These are phyloP conservation scores for Coniochaeta pulveracea DNA, from an alignment of 2,329 filamentous ascomycete species.

Conservation along the genomic window DNA sequence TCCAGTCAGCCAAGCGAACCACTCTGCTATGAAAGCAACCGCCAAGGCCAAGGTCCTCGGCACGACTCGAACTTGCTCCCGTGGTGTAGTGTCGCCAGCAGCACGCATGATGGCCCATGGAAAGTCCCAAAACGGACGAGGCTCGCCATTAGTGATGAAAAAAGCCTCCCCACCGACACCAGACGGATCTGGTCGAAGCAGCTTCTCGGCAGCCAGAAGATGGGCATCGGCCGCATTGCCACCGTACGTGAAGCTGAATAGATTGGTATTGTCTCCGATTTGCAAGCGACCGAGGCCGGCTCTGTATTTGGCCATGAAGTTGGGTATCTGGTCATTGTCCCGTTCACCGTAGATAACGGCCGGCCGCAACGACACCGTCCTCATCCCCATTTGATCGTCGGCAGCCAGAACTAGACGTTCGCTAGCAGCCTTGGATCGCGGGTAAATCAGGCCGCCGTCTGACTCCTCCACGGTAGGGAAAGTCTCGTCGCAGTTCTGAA, in stretches of 20 bases:
- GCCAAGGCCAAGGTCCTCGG: constrained; percentile 1
- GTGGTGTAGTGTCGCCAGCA: constrained; percentile 7
- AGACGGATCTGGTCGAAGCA: constrained; percentile 33
- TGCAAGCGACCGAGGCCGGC: constrained; percentile 45
- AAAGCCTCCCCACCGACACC: constrained; percentile 49
- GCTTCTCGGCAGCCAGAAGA: constrained; percentile 44
- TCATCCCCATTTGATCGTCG: constrained; percentile 7
- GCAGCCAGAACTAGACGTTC: constrained; percentile 8
- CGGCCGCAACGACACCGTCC: constrained; percentile 8
- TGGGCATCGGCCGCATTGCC: constrained; percentile 53
- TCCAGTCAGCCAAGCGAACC: constrained; percentile 13
- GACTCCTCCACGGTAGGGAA: constrained; percentile 28
- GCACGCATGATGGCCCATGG: constrained; percentile 41
- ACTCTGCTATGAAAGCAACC: constrained; percentile 14
- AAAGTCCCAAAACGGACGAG: constrained; percentile 52
- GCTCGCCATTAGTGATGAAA: constrained; percentile 53
- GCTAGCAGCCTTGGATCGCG: constrained; percentile 5
- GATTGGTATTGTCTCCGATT: constrained; percentile 47
- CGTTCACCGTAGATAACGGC: constrained; percentile 9
- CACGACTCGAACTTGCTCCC: constrained; percentile 6
- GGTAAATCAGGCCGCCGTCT: constrained; percentile 21
- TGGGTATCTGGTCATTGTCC: constrained; percentile 44
- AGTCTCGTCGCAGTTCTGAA: constrained; percentile 48
- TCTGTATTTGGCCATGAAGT: constrained; percentile 43
- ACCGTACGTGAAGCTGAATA: constrained; percentile 57